Percentiles rank a stretch among this genome's conserved stretches.
phyloP scores from a whole-genome alignment of 2,329 filamentous ascomycete genomes.

The Aspergillus pseudoviridinutans region DNA sequence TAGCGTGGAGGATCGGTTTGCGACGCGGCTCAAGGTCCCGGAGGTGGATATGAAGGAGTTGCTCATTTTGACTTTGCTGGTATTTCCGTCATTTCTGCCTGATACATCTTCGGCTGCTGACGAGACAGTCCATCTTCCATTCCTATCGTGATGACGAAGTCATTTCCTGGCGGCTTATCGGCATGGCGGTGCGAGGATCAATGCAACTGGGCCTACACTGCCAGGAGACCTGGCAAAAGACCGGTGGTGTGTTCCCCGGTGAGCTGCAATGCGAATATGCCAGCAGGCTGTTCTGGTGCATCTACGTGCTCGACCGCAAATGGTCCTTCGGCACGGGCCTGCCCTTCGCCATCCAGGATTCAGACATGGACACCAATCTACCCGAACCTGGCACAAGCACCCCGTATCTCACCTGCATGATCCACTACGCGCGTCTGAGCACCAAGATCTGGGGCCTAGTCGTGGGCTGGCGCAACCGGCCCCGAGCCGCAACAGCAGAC shows the following conservation, averaged over 20 bases:
- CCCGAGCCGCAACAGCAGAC: conserved; percentile 33
- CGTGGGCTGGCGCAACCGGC: conserved; percentile 33
- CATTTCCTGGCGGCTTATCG: conserved; percentile 47
- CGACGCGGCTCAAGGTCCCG: conserved; percentile 28
- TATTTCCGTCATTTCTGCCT: conserved; percentile 5
- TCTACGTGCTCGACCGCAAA: conserved; percentile 50
- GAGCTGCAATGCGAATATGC: conserved; percentile 35
- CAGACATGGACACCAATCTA: conserved; percentile 48
- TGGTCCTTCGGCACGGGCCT: conserved; percentile 52
- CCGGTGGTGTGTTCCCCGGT: conserved; percentile 34
- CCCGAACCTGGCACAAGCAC: conserved; percentile 40
- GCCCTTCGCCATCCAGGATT: conserved; percentile 47
- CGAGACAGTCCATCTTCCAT: conserved; percentile 31
- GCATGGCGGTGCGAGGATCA: conserved; percentile 44
- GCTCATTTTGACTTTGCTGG: conserved; percentile 30
- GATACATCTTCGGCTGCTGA: background rate
- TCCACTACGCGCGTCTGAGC: conserved; percentile 45
- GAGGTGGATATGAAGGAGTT: conserved; percentile 39
- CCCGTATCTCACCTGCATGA: conserved; percentile 47
- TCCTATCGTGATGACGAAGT: conserved; percentile 49
- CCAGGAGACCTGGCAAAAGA: conserved; percentile 37
- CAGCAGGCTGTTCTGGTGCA: conserved; percentile 47
- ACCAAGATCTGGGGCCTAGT: conserved; percentile 48
- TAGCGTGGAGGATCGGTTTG: conserved; percentile 34
- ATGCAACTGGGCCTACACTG: conserved; percentile 50